phyloP scores from a whole-genome alignment of 352 stramenopile species.

The Globisporangium paddicum region DNA sequence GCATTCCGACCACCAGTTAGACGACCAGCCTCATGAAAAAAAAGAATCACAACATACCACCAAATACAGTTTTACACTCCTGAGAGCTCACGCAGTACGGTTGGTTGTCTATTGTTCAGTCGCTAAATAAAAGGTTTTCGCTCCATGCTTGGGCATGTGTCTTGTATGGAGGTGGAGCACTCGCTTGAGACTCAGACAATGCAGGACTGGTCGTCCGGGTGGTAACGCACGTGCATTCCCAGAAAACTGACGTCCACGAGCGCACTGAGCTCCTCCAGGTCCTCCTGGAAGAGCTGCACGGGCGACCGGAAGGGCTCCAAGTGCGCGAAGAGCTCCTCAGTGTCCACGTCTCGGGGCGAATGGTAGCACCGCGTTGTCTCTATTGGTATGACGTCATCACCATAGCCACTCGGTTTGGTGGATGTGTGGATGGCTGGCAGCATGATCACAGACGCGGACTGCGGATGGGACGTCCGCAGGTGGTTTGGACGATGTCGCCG shows the following conservation, averaged over 20 bases:
- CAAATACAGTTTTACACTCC: too few species aligned
- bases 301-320: constrained; percentile 33
- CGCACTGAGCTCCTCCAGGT: constrained; percentile 32
- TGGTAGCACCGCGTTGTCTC: not conserved
- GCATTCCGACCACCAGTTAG: not conserved
- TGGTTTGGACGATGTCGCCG: constrained; percentile 6
- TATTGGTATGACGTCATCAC: not conserved
- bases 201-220: constrained; percentile 4
- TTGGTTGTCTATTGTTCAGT: not conserved
- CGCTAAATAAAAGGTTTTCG: constrained; percentile 4
- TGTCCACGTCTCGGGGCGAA: constrained; percentile 23
- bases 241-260: constrained; percentile 25
- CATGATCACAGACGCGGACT: constrained; percentile 11
- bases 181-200: constrained; percentile 1
- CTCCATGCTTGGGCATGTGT: too few species aligned
- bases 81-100: not conserved
- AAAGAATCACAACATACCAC: too few species aligned
- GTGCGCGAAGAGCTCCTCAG: constrained; percentile 9
- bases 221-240: not conserved
- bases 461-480: constrained; percentile 5
- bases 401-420: not conserved
- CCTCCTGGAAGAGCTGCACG: constrained; percentile 27
- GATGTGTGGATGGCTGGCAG: constrained; percentile 1
- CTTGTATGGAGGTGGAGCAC: not conserved
- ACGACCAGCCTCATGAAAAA: not conserved